Evolutionary conservation across 768 basidiomycete genomes (phyloP).

Genomic region (Panus rudis): DNA sequence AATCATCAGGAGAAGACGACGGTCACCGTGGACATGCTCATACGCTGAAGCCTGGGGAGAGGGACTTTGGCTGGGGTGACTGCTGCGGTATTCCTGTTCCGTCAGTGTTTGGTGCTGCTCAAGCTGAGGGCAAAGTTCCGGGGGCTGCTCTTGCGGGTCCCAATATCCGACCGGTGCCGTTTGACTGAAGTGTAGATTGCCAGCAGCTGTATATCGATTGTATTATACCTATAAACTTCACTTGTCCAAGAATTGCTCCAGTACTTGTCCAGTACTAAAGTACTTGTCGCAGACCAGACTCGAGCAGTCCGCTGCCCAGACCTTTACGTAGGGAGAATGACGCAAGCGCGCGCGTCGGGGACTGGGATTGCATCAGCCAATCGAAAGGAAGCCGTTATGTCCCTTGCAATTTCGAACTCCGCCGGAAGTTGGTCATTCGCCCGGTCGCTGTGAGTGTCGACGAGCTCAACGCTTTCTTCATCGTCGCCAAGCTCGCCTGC

Average conservation of each 20-base stretch:
- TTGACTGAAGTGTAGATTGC: conserved; percentile 51
- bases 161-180: conserved; percentile 72
- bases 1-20: conserved; percentile 17
- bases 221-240: no score
- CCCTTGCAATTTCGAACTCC: neutral
- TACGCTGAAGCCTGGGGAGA: conserved; percentile 17
- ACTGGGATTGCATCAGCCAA: no score
- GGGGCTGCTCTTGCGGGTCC: conserved; percentile 44
- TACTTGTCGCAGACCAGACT: no score
- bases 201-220: no score
- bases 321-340: no score
- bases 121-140: conserved; percentile 37
- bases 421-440: neutral
- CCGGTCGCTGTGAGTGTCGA: conserved; percentile 5
- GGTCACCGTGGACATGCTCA: conserved; percentile 48
- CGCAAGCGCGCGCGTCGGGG: no score
- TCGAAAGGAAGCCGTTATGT: conserved; percentile 1
- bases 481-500: conserved; percentile 14
- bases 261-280: no score
- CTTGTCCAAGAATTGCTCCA: no score
- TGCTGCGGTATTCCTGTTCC: conserved; percentile 90
- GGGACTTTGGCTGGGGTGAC: conserved; percentile 71
- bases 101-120: conserved; percentile 70
- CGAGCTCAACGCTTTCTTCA: conserved; percentile 14
- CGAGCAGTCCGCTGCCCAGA: no score